A percentile compares a stretch with the other conserved stretches of the same genome.
These are phyloP conservation scores for Kluyveromyces lactis DNA, from an alignment of 805 yeast genomes.

Conservation along the genomic window DNA sequence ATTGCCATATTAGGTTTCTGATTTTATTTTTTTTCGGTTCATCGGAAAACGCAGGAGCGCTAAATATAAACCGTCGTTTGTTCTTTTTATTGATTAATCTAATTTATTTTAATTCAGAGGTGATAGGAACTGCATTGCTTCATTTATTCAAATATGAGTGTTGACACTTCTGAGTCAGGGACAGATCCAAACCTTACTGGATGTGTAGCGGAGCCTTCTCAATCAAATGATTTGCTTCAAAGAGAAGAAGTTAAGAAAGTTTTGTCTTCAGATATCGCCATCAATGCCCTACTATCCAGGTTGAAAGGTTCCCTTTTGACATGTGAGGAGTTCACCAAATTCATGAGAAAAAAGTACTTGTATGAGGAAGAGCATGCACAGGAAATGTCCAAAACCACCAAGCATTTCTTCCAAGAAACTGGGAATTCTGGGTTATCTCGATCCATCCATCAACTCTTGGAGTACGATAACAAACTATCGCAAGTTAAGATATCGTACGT, in stretches of 20 bases:
- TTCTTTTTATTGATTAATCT: too few species aligned
- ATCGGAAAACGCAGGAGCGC: too few species aligned
- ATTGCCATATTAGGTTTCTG: too few species aligned
- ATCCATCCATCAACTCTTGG: constrained; percentile 60
- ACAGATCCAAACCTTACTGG: too few species aligned
- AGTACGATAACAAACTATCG: constrained; percentile 67
- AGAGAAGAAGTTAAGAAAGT: constrained; percentile 44
- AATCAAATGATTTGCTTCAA: constrained; percentile 32
- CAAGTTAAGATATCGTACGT: constrained; percentile 71
- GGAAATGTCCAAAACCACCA: constrained; percentile 65
- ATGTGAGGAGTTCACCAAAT: constrained; percentile 78
- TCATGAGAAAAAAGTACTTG: constrained; percentile 65
- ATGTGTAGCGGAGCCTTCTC: neutral
- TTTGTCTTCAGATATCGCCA: constrained; percentile 63
- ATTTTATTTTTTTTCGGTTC: too few species aligned
- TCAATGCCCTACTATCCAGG: constrained; percentile 62
- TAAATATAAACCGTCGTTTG: too few species aligned
- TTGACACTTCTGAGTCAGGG: too few species aligned
- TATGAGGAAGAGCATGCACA: constrained; percentile 72
- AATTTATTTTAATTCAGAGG: too few species aligned
- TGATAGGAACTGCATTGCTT: too few species aligned
- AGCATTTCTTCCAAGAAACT: constrained; percentile 31
- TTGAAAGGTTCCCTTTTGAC: constrained; percentile 74
- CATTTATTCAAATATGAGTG: too few species aligned
- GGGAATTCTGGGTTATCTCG: constrained; percentile 30